These are phyloP conservation scores for Evansstolkia leycettana DNA, from an alignment of 495 filamentous ascomycete genomes.

Conservation along the genomic window DNA sequence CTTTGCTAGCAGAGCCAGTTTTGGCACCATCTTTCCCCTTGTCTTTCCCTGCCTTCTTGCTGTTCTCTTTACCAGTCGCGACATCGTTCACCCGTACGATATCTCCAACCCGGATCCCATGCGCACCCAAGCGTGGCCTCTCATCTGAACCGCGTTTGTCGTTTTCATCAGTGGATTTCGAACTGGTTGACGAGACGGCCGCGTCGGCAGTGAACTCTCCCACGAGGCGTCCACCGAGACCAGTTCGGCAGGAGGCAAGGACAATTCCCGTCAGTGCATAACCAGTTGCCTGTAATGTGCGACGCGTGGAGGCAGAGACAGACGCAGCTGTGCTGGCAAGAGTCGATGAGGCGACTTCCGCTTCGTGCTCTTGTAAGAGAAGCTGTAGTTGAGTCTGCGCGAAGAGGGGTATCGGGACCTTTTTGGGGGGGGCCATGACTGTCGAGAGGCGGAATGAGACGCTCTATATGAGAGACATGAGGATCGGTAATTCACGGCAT, in stretches of 20 bases:
- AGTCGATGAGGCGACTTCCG: slow-evolving; percentile 40
- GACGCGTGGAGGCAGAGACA: slow-evolving; percentile 52
- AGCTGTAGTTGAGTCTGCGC: slow-evolving; percentile 67
- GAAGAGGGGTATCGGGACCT: slow-evolving; percentile 61
- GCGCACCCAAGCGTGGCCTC: slow-evolving; percentile 45
- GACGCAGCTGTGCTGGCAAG: slow-evolving; percentile 59
- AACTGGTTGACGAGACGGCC: slow-evolving; percentile 37
- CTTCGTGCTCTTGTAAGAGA: slow-evolving; percentile 62
- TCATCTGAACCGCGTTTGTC: slow-evolving; percentile 26
- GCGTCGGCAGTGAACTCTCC: slow-evolving; percentile 67
- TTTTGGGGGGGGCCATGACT: slow-evolving; percentile 26
- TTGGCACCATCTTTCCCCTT: slow-evolving; percentile 27
- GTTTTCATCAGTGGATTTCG: slow-evolving; percentile 8
- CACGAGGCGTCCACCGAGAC: slow-evolving; percentile 76
- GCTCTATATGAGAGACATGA: neutral
- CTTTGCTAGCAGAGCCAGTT: slow-evolving; percentile 11
- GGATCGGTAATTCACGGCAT: too few relatives aligned
- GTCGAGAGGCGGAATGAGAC: neutral
- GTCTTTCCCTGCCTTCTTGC: slow-evolving; percentile 54
- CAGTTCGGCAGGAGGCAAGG: slow-evolving; percentile 73
- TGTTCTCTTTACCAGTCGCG: slow-evolving; percentile 54
- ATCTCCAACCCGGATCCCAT: slow-evolving; percentile 81
- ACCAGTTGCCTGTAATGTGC: slow-evolving; percentile 69
- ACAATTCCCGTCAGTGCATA: slow-evolving; percentile 74
- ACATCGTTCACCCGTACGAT: slow-evolving; percentile 74